These are phyloP conservation scores for Batkoa obscura DNA, from an alignment of 371 early-diverging fungal species.

Conservation along the genomic window DNA sequence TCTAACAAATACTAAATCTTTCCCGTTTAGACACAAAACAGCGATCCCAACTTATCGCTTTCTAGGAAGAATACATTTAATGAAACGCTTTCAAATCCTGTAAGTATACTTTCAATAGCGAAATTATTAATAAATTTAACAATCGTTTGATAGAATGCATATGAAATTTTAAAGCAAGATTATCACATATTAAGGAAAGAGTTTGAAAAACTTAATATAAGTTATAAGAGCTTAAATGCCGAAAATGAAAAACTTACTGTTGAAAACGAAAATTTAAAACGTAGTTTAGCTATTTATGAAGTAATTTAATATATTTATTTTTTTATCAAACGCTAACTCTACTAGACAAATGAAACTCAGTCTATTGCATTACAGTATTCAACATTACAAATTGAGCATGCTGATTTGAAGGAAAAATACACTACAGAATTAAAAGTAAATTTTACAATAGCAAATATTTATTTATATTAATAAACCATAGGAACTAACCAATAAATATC, in stretches of 20 bases:
- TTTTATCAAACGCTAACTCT: neutral
- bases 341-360: neutral
- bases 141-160: neutral
- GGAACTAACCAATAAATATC: neutral
- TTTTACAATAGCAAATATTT: neutral
- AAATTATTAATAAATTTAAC: too few relatives aligned
- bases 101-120: too few relatives aligned
- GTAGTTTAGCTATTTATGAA: constrained; percentile 1
- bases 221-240: neutral
- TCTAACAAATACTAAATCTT: too few relatives aligned
- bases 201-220: neutral
- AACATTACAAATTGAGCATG: constrained; percentile 1
- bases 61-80: too few relatives aligned
- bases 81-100: too few relatives aligned
- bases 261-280: neutral
- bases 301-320: neutral
- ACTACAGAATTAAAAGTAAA: neutral
- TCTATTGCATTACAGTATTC: constrained; percentile 1
- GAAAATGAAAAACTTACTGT: neutral
- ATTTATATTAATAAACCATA: neutral
- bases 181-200: neutral
- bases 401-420: constrained; percentile 4
- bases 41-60: too few relatives aligned
- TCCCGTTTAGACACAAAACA: too few relatives aligned
- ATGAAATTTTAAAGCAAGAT: neutral